Percentiles rank a stretch among this genome's conserved stretches.
phyloP scores from a whole-genome alignment of 1,284 basidiomycete genomes.

The Fistulina hepatica region DNA sequence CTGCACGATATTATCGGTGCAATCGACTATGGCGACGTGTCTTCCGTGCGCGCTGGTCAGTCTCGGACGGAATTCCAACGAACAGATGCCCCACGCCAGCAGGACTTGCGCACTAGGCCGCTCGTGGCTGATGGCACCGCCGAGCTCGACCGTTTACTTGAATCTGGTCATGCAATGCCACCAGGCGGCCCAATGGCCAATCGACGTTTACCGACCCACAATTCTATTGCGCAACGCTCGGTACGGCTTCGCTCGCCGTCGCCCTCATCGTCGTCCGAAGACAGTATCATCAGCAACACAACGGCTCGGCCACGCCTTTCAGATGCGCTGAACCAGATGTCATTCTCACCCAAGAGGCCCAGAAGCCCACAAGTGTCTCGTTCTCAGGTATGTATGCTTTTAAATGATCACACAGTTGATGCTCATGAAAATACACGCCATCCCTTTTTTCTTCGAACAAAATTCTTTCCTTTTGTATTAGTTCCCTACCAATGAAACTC shows the following conservation, averaged over 20 bases:
- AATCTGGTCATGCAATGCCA: conserved; percentile 36
- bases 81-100: too few relatives aligned
- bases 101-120: conserved; percentile 23
- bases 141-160: conserved; percentile 51
- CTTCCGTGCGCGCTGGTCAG: conserved; percentile 35
- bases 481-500: too few relatives aligned
- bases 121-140: conserved; percentile 49
- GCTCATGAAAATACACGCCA: too few relatives aligned
- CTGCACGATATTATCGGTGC: conserved; percentile 62
- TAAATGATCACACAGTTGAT: too few relatives aligned
- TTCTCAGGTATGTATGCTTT: too few relatives aligned
- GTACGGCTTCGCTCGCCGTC: conserved; percentile 30
- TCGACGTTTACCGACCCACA: conserved; percentile 11
- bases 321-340: conserved; percentile 51
- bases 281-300: conserved; percentile 21
- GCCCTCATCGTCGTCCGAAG: conserved; percentile 35
- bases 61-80: too few relatives aligned
- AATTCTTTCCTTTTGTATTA: too few relatives aligned
- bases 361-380: conserved; percentile 33
- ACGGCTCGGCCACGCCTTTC: conserved; percentile 46
- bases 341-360: conserved; percentile 63
- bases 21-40: conserved; percentile 42
- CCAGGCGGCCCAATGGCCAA: conserved; percentile 14
- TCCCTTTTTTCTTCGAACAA: too few relatives aligned
- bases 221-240: conserved; percentile 17